Base-by-base conservation (phyloP, 345 rosid species). In the Ceriops tagal region DNA sequence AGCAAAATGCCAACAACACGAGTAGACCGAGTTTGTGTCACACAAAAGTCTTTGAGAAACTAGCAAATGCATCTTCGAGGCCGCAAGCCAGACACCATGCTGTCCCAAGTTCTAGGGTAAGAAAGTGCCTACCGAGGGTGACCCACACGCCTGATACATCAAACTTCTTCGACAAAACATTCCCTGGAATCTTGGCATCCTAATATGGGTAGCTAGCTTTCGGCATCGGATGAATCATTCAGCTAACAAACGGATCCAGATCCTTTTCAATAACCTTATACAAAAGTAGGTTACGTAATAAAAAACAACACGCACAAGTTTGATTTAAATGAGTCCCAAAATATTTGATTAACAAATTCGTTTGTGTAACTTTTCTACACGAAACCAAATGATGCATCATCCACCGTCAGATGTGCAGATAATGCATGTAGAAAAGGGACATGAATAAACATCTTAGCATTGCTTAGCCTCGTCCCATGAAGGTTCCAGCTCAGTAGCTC, bases 401-500 rank as follows among this genome's bases (percentile, higher is more conserved):
- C 9, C n/a, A 8, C 28, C 19, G 61, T 8, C 55, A 18, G 31
- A 15, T 52, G 22, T 8, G 46, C 34, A 58, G 28, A 20, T 18
- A 52, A 67, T 34, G 47, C 5, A 60, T 22, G 16, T 11, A 37
- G 58, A 64, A 21, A 8, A 39, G 3, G 7, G 26, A 37, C 10
- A 57, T 35, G 28, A 3, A 28, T 32, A 10, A 47, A 64, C 62
- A 8, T 30, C 28, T 68, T 24, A 74, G 22, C 34, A 43, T 31
- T 55, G 26, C 7, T 57, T 53, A 80, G 85, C 97, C 96, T 90
- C 97, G 61, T 91, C 81, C 98, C 98, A 93, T 4, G 87, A 80
- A 31, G 96, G 87, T 75, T 87, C 80, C 81, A 90, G 71, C 64
- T 86, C 90, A 58, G 88, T 83, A 52, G 98, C 90, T 62, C 97